A percentile compares a stretch with the other conserved stretches of the same genome.
Evolutionary conservation across 805 yeast species (phyloP).

Genomic region (Trichomonascus vanleenenianus): DNA sequence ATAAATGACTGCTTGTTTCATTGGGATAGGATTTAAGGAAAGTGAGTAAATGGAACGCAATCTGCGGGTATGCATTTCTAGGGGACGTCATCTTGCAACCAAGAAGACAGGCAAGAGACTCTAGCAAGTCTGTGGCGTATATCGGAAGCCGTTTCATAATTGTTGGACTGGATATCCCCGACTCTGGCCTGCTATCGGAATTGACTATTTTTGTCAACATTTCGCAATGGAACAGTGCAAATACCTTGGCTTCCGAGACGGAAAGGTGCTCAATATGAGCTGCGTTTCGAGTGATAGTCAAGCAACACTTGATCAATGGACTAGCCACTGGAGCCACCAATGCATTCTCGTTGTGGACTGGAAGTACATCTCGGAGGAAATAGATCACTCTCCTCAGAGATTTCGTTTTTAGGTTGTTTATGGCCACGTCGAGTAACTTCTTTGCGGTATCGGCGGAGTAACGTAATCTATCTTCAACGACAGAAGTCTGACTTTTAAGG

Average conservation of each 20-base stretch:
- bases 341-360: neutral
- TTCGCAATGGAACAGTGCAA: neutral
- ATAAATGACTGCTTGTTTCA: constrained; percentile 1
- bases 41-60: neutral
- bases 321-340: constrained; percentile 1
- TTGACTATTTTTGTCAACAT: too few species aligned
- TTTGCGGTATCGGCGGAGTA: neutral
- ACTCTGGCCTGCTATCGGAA: too few species aligned
- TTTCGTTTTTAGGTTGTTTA: neutral
- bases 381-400: neutral
- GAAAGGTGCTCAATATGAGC: constrained; percentile 6
- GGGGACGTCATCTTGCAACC: neutral
- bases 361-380: neutral
- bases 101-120: neutral
- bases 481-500: neutral
- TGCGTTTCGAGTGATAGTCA: neutral
- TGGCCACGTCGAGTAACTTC: neutral
- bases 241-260: neutral
- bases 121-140: neutral
- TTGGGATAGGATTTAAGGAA: neutral
- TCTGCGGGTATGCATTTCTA: neutral
- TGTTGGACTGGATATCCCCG: too few species aligned
- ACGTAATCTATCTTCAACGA: neutral
- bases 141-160: too few species aligned
- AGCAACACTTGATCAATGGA: constrained; percentile 1